Percentiles rank a stretch among this genome's conserved stretches.
phyloP scores from a whole-genome alignment of 139 green algal genomes.

The Astrephomene gubernaculifera region DNA sequence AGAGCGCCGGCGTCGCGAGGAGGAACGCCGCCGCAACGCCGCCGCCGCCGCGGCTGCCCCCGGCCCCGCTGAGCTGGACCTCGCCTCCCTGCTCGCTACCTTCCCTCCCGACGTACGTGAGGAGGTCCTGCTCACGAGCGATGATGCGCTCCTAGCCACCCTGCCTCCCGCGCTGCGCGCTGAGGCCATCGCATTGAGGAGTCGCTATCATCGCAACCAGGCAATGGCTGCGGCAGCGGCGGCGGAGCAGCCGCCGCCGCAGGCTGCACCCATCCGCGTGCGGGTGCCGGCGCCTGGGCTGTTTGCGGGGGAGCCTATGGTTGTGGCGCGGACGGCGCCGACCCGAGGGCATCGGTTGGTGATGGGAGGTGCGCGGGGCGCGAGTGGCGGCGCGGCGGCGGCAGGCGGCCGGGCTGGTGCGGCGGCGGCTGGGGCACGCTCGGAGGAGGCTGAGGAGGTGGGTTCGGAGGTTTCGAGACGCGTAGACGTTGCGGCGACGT shows the following conservation, averaged over 20 bases:
- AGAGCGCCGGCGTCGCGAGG: constrained; percentile 15
- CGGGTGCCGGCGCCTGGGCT: background rate
- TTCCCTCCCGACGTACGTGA: constrained; percentile 92
- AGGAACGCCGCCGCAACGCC: constrained; percentile 10
- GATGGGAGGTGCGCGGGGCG: background rate
- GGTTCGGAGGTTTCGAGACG: background rate
- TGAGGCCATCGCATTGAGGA: constrained; percentile 80
- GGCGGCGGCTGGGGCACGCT: background rate
- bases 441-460: constrained; percentile 24
- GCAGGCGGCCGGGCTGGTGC: background rate
- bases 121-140: constrained; percentile 78
- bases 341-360: no score
- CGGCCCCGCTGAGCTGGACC: constrained; percentile 80
- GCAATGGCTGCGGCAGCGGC: constrained; percentile 12
- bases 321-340: background rate
- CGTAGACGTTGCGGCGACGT: no score
- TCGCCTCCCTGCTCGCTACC: constrained; percentile 85
- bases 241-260: background rate
- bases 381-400: background rate
- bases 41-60: constrained; percentile 14
- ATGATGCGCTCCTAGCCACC: constrained; percentile 81
- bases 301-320: background rate
- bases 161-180: constrained; percentile 84
- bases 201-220: constrained; percentile 14
- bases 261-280: background rate